phyloP scores from a whole-genome alignment of 257 asterid genomes.

The Lantana camara region DNA sequence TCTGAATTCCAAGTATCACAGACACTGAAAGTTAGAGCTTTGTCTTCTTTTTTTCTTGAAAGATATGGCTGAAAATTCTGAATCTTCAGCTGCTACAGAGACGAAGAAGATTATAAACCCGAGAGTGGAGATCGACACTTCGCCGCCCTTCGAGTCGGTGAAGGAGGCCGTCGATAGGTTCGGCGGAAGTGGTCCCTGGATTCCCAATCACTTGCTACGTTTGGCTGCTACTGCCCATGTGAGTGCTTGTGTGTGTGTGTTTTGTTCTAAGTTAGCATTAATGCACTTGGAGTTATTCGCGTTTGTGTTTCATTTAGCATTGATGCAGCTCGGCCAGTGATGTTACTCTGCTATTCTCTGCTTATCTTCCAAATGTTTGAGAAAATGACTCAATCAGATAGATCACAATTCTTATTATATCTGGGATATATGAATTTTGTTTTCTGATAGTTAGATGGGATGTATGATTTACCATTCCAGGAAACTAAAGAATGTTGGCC shows the following conservation, averaged over 20 bases:
- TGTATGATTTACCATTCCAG: no score
- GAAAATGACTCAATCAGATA: not conserved
- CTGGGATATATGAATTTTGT: no score
- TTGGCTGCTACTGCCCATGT: slow-evolving; percentile 49
- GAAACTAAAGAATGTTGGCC: no score
- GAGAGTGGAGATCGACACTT: slow-evolving; percentile 81
- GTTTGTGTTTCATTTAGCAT: not conserved
- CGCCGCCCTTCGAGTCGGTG: slow-evolving; percentile 94
- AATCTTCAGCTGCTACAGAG: slow-evolving; percentile 34
- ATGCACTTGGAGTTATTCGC: not conserved
- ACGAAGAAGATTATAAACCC: slow-evolving; percentile 56
- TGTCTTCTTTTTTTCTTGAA: not conserved
- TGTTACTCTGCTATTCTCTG: not conserved
- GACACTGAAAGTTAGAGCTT: slow-evolving; percentile 16
- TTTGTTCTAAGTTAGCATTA: not conserved
- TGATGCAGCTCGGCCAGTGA: not conserved
- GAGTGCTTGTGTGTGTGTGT: slow-evolving; percentile 12
- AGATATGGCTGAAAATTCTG: slow-evolving; percentile 48
- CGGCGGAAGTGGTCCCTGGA: slow-evolving; percentile 89
- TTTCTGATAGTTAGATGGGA: no score
- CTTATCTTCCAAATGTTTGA: not conserved
- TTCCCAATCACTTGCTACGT: slow-evolving; percentile 65
- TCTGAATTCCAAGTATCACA: slow-evolving; percentile 20
- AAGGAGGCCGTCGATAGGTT: slow-evolving; percentile 91
- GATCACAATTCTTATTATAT: not conserved